phyloP scores from a whole-genome alignment of 768 basidiomycete genomes.

The Tephrocybe rancida region DNA sequence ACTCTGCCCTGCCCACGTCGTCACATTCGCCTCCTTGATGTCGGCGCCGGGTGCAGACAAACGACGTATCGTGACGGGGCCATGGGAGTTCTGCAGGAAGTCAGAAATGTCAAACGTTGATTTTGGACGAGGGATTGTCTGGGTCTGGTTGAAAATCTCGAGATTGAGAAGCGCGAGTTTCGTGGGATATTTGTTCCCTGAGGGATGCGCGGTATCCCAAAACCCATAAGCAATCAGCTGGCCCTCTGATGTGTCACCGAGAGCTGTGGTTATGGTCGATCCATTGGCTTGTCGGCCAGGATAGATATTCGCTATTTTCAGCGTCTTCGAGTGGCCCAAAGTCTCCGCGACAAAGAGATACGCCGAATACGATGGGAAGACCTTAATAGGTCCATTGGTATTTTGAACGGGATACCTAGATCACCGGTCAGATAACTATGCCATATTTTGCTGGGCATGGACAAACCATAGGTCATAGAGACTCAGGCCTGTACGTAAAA shows the following conservation, averaged over 20 bases:
- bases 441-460: no score
- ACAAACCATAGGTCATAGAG: constrained; percentile 51
- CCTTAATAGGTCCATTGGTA: constrained; percentile 47
- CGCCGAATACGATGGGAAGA: constrained; percentile 56
- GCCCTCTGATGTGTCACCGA: constrained; percentile 48
- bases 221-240: constrained; percentile 54
- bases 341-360: constrained; percentile 54
- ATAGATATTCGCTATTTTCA: constrained; percentile 50
- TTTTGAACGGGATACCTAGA: constrained; percentile 51
- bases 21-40: constrained; percentile 41
- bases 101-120: constrained; percentile 49
- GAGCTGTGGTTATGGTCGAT: constrained; percentile 51
- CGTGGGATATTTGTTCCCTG: constrained; percentile 33
- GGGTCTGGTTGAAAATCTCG: constrained; percentile 53
- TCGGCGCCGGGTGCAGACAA: constrained; percentile 53
- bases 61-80: constrained; percentile 38
- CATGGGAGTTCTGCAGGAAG: constrained; percentile 30
- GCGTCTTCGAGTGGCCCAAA: constrained; percentile 42
- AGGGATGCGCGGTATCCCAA: constrained; percentile 38
- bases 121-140: constrained; percentile 38
- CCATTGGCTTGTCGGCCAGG: constrained; percentile 54
- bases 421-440: background rate
- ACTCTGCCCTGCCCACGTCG: constrained; percentile 54
- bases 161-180: constrained; percentile 54
- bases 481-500: constrained; percentile 30